phyloP scores from a whole-genome alignment of 2,329 filamentous ascomycete species.

The Bretziella fagacearum region DNA sequence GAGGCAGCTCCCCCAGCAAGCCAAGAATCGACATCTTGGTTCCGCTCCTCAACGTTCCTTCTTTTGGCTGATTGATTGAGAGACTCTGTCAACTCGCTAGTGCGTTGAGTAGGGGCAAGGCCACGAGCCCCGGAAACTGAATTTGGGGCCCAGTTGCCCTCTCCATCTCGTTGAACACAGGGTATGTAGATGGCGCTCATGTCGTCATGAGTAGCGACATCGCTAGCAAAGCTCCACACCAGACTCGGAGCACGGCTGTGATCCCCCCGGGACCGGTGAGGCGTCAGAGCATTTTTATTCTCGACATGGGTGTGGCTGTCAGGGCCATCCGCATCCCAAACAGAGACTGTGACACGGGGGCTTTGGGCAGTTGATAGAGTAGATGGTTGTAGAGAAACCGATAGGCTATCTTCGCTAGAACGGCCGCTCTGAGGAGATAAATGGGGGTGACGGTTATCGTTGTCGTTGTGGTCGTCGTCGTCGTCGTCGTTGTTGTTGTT shows the following conservation, averaged over 20 bases:
- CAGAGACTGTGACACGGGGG: not conserved
- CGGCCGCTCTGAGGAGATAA: not conserved
- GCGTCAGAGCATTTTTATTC: not conserved
- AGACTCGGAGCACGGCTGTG: not conserved
- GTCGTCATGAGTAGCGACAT: conserved; percentile 10
- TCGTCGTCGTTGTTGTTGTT: too few relatives aligned
- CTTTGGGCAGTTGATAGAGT: not conserved
- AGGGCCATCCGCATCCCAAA: not conserved
- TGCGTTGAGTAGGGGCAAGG: conserved; percentile 8
- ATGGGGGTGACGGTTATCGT: not conserved
- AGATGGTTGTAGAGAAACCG: not conserved
- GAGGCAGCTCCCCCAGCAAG: conserved; percentile 18
- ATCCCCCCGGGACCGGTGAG: not conserved
- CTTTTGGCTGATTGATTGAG: conserved; percentile 31
- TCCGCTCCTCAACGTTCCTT: conserved; percentile 29
- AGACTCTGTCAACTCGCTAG: conserved; percentile 22
- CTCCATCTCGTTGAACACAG: not conserved
- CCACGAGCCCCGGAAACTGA: not conserved
- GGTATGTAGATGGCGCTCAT: conserved; percentile 9
- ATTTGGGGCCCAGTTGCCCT: not conserved
- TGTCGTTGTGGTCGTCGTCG: too few relatives aligned
- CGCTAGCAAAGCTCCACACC: conserved; percentile 9
- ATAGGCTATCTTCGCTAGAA: conserved; percentile 5
- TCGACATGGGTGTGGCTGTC: not conserved
- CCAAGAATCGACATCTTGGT: conserved; percentile 35